phyloP scores from a whole-genome alignment of 768 basidiomycete genomes.

The Boletus fagicola region DNA sequence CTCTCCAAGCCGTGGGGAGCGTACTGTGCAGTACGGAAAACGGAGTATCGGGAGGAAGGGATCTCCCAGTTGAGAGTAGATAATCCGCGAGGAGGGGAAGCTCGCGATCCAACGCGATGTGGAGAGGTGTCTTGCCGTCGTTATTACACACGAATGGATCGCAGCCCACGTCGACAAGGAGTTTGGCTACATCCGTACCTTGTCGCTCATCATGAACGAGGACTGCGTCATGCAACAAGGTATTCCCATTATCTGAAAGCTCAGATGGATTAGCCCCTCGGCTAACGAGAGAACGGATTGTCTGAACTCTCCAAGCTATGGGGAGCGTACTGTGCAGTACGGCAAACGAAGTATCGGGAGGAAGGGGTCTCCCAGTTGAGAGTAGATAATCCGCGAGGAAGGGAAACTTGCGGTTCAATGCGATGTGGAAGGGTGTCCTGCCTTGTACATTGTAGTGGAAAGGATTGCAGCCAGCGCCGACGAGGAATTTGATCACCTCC shows the following conservation, averaged over 20 bases:
- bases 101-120: slow-evolving; percentile 1
- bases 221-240: background rate
- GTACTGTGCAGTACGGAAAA: background rate
- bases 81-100: background rate
- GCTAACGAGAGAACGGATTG: background rate
- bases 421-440: slow-evolving; percentile 8
- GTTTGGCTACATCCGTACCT: background rate
- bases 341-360: background rate
- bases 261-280: too few relatives aligned
- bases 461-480: slow-evolving; percentile 9
- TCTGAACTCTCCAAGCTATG: background rate
- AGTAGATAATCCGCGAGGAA: background rate
- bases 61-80: background rate
- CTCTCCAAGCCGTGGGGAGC: background rate
- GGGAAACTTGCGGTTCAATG: background rate
- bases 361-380: background rate
- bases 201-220: background rate
- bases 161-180: slow-evolving; percentile 9
- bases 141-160: background rate
- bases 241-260: background rate
- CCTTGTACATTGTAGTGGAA: background rate
- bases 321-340: background rate
- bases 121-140: slow-evolving; percentile 9
- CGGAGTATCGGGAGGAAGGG: background rate
- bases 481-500: background rate